Evolutionary conservation across 305 asterid species (phyloP).

Genomic region (Fraxinus greggii): DNA sequence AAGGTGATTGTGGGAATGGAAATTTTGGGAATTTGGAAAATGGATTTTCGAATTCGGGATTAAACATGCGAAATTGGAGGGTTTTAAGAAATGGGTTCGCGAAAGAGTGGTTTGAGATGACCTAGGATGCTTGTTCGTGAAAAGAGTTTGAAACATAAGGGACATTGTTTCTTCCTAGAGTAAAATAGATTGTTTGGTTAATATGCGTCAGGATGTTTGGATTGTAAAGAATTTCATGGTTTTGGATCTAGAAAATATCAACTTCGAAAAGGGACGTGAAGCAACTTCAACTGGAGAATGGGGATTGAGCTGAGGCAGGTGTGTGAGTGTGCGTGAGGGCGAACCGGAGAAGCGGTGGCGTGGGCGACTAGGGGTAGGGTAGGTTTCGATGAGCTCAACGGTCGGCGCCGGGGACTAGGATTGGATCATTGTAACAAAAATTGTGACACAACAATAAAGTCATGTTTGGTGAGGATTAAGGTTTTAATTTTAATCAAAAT

Average conservation of each 20-base stretch:
- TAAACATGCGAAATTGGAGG: slow-evolving; percentile 19
- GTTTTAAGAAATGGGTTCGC: slow-evolving; percentile 25
- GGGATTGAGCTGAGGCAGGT: background rate
- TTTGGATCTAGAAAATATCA: background rate
- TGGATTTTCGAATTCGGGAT: slow-evolving; percentile 31
- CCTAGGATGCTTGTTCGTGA: slow-evolving; percentile 27
- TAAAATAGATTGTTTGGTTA: background rate
- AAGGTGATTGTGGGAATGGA: slow-evolving; percentile 8
- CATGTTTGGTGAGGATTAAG: too few relatives aligned
- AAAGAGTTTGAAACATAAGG: slow-evolving; percentile 29
- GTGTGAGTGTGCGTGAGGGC: too few relatives aligned
- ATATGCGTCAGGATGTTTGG: background rate
- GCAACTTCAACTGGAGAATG: background rate
- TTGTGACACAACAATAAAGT: background rate
- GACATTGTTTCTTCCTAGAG: slow-evolving; percentile 28
- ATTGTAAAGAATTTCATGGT: slow-evolving; percentile 4
- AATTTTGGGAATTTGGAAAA: slow-evolving; percentile 19
- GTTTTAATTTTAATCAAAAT: too few relatives aligned
- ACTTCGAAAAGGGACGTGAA: background rate
- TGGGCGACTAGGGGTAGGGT: background rate
- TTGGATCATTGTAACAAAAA: background rate
- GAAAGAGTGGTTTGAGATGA: slow-evolving; percentile 4
- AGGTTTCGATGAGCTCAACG: slow-evolving; percentile 27
- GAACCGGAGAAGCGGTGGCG: background rate
- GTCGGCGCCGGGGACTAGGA: slow-evolving; percentile 4